Evolutionary conservation across 352 stramenopile genomes (phyloP).

Genomic region (Phytophthora kernoviae): DNA sequence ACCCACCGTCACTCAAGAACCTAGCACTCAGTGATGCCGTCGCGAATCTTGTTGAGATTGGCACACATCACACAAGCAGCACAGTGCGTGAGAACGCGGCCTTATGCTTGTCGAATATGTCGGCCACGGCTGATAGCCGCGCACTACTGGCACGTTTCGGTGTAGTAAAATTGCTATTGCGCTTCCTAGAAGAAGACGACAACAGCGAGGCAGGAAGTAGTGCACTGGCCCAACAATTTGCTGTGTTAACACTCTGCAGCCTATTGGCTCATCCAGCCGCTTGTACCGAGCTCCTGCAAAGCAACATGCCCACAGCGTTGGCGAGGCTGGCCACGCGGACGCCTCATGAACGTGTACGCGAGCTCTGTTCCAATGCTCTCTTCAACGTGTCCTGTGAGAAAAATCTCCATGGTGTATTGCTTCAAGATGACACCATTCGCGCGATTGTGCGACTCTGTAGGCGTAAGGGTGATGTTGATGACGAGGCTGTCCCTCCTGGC

Average conservation of each 20-base stretch:
- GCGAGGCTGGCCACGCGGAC: conserved; percentile 45
- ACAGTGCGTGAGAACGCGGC: conserved; percentile 77
- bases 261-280: conserved; percentile 60
- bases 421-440: conserved; percentile 78
- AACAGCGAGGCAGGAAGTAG: conserved; percentile 20
- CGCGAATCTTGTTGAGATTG: conserved; percentile 69
- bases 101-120: conserved; percentile 78
- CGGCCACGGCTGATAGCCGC: conserved; percentile 57
- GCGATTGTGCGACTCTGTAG: conserved; percentile 72
- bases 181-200: conserved; percentile 66
- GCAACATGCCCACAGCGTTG: conserved; percentile 64
- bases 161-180: conserved; percentile 70
- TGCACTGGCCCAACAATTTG: conserved; percentile 62
- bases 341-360: conserved; percentile 58
- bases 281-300: conserved; percentile 71
- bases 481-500: conserved; percentile 34
- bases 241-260: conserved; percentile 73
- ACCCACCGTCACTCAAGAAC: conserved; percentile 65
- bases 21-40: conserved; percentile 68
- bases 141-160: conserved; percentile 64
- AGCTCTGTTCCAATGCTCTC: conserved; percentile 74
- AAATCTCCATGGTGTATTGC: conserved; percentile 60
- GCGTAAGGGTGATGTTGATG: conserved; percentile 62
- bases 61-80: conserved; percentile 41
- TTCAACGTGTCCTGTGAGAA: conserved; percentile 86